Conservation (phyloP, 306 rosid genomes). For the Herpetospermum pedunculosum region DNA sequence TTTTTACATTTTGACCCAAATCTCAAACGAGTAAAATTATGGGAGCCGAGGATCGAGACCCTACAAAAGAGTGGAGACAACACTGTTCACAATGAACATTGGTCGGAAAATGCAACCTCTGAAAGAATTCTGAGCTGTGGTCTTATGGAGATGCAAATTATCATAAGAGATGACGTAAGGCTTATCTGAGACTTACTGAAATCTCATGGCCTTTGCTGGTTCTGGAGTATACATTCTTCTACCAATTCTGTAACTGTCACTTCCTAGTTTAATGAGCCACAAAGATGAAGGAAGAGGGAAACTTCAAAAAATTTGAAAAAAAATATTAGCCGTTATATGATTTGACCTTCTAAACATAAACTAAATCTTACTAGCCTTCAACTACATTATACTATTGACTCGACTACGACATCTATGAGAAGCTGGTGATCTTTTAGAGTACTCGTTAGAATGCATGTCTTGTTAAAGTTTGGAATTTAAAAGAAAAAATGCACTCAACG, state of each 20-base stretch:
- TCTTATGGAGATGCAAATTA: neutral
- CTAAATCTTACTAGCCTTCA: neutral
- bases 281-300: neutral
- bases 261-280: conserved; percentile 18
- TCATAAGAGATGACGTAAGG: conserved; percentile 1
- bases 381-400: neutral
- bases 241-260: conserved; percentile 52
- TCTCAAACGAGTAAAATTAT: conserved; percentile 7
- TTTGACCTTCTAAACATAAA: neutral
- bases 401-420: neutral
- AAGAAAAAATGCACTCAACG: neutral
- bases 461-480: neutral
- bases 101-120: conserved; percentile 11
- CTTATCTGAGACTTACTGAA: conserved; percentile 19
- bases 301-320: neutral
- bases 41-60: conserved; percentile 15
- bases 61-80: conserved; percentile 5
- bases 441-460: neutral
- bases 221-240: conserved; percentile 40
- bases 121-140: neutral
- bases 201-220: conserved; percentile 57
- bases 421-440: neutral
- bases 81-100: conserved; percentile 4
- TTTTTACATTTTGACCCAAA: conserved; percentile 69
- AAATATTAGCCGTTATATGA: neutral